Base-by-base conservation (phyloP, 306 rosid genomes). In the Medicago arabica region DNA sequence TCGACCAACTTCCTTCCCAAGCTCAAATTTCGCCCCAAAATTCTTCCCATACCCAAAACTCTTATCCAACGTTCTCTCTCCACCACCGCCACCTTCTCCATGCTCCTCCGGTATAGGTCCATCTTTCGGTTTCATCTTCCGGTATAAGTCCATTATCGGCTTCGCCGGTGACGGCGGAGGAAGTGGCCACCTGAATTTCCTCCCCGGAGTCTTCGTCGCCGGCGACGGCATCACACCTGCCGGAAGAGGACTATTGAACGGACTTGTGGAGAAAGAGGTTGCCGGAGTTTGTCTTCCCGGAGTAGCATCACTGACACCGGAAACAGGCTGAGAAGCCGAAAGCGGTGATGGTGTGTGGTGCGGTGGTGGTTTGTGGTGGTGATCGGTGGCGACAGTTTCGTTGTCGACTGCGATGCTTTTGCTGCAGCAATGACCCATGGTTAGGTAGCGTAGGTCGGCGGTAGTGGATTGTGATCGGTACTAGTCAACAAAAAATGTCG, bases 141-240 rank as follows among this genome's bases (percentile, higher is more conserved):
- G 90, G 72, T 81, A 87, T 63, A 92, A 84, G 81, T 91, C 88
- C 92, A 92, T 92, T 87, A 95, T 95, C 51, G 97, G 98, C 90
- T 85, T 95, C 67, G 98, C 98, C n/a, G 98, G 97, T 0, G 98
- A 95, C 0, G 97, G 98, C 0, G 98, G 98, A 2, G 98, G 97
- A 0, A 93, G 71, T 0, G 98, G 98, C 98, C 98, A 93, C 69
- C 97, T 80, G 76, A 93, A 91, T 80, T 89, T 93, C 86, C 98
- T 84, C 0, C 93, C 91, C 0, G 93, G 91, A 7, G 93, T 89
- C 44, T 79, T 88, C 3, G 38, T 28, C 4, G 96, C 98, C 76
- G 98, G 98, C 9, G 98, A 93, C 5, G 98, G 96, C 21, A 92
- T 96, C 49, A 91, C 87, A 8, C 96, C 97, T 0, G 92, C 81